Evolutionary conservation across 192 early-diverging fungal genomes (phyloP), one percentile per base, ranked within the genome.

Genomic region (Coemansia sp.): DNA sequence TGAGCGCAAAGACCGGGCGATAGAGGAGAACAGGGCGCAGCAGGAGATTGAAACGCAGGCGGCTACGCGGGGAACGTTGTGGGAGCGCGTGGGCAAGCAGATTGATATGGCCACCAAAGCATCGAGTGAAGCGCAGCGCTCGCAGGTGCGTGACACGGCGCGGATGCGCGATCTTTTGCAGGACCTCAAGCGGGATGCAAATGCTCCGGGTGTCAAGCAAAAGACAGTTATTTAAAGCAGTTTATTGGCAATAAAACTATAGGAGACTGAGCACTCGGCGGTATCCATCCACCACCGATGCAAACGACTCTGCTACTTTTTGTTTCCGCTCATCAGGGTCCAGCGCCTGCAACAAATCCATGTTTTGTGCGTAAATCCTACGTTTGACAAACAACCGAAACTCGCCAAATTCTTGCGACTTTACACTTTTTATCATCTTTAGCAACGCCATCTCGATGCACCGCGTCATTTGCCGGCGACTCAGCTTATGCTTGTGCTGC

Each of bases 351-450:
- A 96, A 68, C 20, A 80, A 76, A 51, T 96, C 93, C 66, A 89
- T 71, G 71, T 96, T 95, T 52, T 89, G 90, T 16, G 81, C 76
- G 76, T 88, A 98, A 11, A 98, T 73, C 18, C 94, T 69, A 47
- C 85, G 78, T 77, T 98, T 98, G 16, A 98, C 90, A 66, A 88
- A 88, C 50, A 95, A 66, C 54, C 93, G 74, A 75, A 89, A 94
- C 16, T 68, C 65, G 41, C 79, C 74, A 32, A 84, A 85, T 26
- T 66, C 82, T 0, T 53, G 65, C 14, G 69, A 70, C 48, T 83
- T 63, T 27, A 82, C 81, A 13, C 64, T 35, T 50, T 85, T 84
- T 50, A 94, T 59, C 24, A 61, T 71, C 43, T 78, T 68, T 23
- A 96, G 65, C 48, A 92, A 52, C 10, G 85, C 67, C 61, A 98